phyloP scores from a whole-genome alignment of 495 filamentous ascomycete genomes.

The Penicillium desertorum region DNA sequence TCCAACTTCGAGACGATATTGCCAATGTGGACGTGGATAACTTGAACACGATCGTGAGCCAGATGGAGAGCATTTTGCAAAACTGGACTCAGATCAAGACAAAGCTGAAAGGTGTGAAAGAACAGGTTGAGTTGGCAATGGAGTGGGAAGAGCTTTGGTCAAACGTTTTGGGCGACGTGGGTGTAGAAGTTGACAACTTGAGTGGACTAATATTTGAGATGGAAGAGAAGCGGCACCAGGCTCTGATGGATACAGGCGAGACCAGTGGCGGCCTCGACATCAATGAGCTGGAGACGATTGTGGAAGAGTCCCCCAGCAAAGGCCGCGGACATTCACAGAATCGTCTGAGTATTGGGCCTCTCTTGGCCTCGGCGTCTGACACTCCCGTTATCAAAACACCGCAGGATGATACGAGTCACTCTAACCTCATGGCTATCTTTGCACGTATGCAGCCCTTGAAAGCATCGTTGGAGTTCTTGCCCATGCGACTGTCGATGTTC shows the following conservation, averaged over 20 bases:
- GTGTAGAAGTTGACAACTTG: constrained; percentile 82
- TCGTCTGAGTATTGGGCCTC: constrained; percentile 64
- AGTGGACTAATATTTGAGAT: constrained; percentile 87
- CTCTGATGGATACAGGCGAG: constrained; percentile 57
- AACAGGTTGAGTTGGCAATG: constrained; percentile 93
- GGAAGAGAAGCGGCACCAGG: constrained; percentile 87
- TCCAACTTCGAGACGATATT: constrained; percentile 80
- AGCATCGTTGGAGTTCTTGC: constrained; percentile 91
- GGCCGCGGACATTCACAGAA: constrained; percentile 51
- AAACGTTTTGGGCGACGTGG: constrained; percentile 88
- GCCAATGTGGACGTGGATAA: constrained; percentile 63
- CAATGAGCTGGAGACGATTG: constrained; percentile 87
- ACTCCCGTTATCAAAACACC: constrained; percentile 57
- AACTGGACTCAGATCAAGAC: constrained; percentile 80
- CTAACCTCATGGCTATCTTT: constrained; percentile 78
- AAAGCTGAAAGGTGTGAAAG: constrained; percentile 74
- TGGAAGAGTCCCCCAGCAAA: constrained; percentile 76
- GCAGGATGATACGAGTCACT: constrained; percentile 75
- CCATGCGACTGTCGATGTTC: constrained; percentile 91
- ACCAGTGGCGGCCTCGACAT: constrained; percentile 70
- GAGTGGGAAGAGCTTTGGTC: constrained; percentile 99
- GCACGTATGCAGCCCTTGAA: constrained; percentile 91
- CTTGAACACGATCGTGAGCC: constrained; percentile 67
- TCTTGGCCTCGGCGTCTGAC: constrained; percentile 56
- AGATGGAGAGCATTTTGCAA: constrained; percentile 83